Evolutionary conservation across 2,329 filamentous ascomycete genomes (phyloP).

Genomic region (Nannizziopsis arthrosporioides): DNA sequence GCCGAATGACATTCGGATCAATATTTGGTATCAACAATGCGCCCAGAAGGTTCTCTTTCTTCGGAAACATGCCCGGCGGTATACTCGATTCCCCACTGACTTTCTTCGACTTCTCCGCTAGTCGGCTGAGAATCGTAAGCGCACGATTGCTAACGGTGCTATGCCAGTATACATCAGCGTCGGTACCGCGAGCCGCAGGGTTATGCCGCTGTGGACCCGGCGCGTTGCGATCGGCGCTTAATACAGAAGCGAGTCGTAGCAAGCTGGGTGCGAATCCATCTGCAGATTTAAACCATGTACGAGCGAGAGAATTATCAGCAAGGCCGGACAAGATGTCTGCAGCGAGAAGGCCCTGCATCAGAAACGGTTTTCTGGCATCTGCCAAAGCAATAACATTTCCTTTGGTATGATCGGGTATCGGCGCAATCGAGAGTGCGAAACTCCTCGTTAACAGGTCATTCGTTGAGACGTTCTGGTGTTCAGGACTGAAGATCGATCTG

Average conservation of each 20-base stretch:
- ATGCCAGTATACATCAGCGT: conserved; percentile 34
- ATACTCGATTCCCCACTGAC: conserved; percentile 44
- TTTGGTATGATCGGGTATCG: conserved; percentile 62
- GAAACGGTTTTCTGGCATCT: conserved; percentile 71
- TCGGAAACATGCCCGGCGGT: conserved; percentile 52
- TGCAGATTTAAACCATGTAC: conserved; percentile 68
- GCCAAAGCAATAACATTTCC: conserved; percentile 54
- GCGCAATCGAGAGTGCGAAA: conserved; percentile 75
- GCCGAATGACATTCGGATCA: conserved; percentile 52
- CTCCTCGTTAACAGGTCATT: conserved; percentile 75
- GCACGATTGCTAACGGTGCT: conserved; percentile 53
- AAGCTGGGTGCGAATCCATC: conserved; percentile 77
- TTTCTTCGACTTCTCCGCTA: conserved; percentile 55
- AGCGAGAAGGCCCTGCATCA: conserved; percentile 85
- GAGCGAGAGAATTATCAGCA: conserved; percentile 60
- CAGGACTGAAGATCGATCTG: conserved; percentile 65
- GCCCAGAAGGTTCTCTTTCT: conserved; percentile 54
- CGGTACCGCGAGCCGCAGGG: conserved; percentile 27
- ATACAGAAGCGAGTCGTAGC: conserved; percentile 59
- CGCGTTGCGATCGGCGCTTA: conserved; percentile 53
- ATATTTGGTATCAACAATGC: conserved; percentile 56
- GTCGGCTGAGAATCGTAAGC: conserved; percentile 53
- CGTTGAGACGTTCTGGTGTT: conserved; percentile 51
- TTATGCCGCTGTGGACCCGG: conserved; percentile 31
- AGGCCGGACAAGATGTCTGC: conserved; percentile 78